Conservation (phyloP, 2,329 filamentous ascomycete genomes). For the Fusarium austroafricanum region DNA sequence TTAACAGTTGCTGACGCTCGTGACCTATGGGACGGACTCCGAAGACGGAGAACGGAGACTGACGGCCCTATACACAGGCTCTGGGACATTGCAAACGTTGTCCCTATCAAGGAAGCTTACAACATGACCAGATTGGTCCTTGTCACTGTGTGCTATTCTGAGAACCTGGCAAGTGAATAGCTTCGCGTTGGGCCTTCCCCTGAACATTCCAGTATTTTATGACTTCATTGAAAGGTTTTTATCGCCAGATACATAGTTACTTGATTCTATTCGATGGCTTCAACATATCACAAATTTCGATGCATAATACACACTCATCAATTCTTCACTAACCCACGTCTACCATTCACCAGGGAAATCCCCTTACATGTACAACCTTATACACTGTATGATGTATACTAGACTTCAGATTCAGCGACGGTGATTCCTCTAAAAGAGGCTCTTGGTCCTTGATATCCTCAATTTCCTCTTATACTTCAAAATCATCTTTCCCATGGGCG, state of each 20-base stretch:
- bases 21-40: neutral
- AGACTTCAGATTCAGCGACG: neutral
- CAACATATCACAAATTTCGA: no score
- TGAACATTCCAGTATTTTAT: neutral
- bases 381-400: neutral
- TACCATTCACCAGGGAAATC: no score
- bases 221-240: neutral
- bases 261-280: no score
- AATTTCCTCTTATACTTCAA: no score
- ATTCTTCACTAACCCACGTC: no score
- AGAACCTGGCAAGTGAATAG: neutral
- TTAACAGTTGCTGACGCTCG: slow-evolving; percentile 1
- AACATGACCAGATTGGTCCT: neutral
- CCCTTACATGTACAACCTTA: neutral
- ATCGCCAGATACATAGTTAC: no score
- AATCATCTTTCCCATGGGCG: no score
- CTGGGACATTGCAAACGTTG: neutral
- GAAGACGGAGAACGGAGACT: neutral
- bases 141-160: neutral
- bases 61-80: neutral
- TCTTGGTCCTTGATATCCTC: neutral
- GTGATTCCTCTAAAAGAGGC: neutral
- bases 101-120: neutral
- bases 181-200: neutral
- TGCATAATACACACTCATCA: no score